Base-by-base conservation (phyloP, 305 asterid species). In the Rubia tinctorum region DNA sequence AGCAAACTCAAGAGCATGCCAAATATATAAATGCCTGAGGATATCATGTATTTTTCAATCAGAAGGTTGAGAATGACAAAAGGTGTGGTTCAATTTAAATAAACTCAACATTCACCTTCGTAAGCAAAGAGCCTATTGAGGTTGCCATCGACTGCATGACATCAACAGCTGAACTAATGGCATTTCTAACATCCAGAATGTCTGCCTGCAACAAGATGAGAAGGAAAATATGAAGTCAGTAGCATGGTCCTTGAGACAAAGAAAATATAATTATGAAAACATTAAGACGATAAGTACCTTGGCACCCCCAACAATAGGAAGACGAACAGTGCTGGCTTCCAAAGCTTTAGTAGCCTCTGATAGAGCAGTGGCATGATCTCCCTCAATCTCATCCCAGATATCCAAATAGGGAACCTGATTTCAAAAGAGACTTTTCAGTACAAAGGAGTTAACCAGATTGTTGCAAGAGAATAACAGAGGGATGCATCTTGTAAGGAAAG, bases 111-210 rank as follows among this genome's bases (percentile, higher is more conserved):
- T 62, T 82, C 73, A 93, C 98, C 93, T 73, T 78, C 71, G 87
- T 78, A 60, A 87, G 81, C 69, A 75, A 66, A 67, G 91, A 81
- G 73, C 82, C 75, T 73, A 88, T 72, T 60, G 97, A 86, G 69
- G 89, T 77, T 63, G 93, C 89, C 86, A 91, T 86, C 66, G 86
- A 82, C 78, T 91, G 92, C 91, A 89, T 81, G 69, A 89, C 90
- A 77, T 91, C 90, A 78, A 86, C 84, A n/a, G 97, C 93, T 61
- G 96, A 88, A 85, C 77, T 84, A 69, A 93, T 37, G 73, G 92
- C 91, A 30, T 78, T 84, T 81, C 86, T 83, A 22, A 93, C 81
- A 62, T 88, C 79, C 78, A 86, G 83, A 78, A 84, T 78, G 77
- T 89, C 87, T 71, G 89, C 96, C 97, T 93, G 91, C 66, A 80